Base-by-base conservation (phyloP, 192 early-diverging fungal species). In the Podochytrium sp. region DNA sequence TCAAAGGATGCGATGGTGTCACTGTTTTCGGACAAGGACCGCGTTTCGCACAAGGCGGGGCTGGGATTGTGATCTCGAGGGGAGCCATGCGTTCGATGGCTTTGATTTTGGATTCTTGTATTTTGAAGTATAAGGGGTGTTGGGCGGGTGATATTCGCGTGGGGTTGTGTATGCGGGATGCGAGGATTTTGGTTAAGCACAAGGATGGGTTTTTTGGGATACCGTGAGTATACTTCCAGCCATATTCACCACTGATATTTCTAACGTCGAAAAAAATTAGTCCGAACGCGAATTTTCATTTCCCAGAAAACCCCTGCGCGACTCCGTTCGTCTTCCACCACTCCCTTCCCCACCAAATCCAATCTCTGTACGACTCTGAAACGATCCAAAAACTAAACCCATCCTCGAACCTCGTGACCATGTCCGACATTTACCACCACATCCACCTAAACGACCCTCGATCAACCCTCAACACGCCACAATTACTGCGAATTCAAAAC, bases 101-200 rank as follows among this genome's bases (percentile, higher is more conserved):
- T 16, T 18, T 10, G 53, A 39, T 51, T 33, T 4, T 79, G 25
- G 72, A 80, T 25, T 18, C 7, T 34, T 81, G 80, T 64, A 80
- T 80, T 52, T 10, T 73, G 3, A 65, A 53, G 33, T 78, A 78
- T 35, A 27, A 58, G 5, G 18, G 27, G 4, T 78, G 77, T 43
- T 78, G 77, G 77, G 81, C 81, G 4, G 81, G 81, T 6, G 81
- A 82, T 62, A 72, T 82, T 23, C 64, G 81, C 6, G 42, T 65
- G 2, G 81, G 78, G 1, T 68, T 83, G 18, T 82, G 81, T 52
- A 53, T 82, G 65, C 75, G 80, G 16, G 80, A 81, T 42, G 76
- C 60, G 5, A 81, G 81, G 3, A 58, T 81, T 23, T 6, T 70
- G 29, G 51, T 80, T 23, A 32, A 47, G n/a, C 34, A 52, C 37